phyloP scores from a whole-genome alignment of 768 basidiomycete species.

The Amanita muscaria region DNA sequence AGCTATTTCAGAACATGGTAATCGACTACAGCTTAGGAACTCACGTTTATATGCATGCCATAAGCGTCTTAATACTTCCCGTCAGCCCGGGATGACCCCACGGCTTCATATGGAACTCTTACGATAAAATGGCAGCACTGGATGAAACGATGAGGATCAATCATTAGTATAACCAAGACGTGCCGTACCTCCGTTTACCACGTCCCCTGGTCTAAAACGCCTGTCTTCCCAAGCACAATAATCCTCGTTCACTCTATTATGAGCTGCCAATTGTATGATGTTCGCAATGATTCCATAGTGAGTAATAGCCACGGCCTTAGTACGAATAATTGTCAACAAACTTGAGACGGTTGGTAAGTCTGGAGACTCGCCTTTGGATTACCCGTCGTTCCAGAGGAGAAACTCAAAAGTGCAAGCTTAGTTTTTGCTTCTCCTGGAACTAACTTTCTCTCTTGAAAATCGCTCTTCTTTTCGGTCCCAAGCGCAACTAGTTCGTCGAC shows the following conservation, averaged over 20 bases:
- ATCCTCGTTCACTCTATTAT: slow-evolving; percentile 39
- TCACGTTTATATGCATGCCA: slow-evolving; percentile 53
- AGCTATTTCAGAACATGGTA: neutral
- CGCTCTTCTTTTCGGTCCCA: slow-evolving; percentile 6
- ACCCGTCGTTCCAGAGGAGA: slow-evolving; percentile 70
- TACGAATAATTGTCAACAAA: neutral
- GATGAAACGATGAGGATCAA: neutral
- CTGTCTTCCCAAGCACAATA: slow-evolving; percentile 36
- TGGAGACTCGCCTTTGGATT: slow-evolving; percentile 48
- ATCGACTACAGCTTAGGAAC: slow-evolving; percentile 9
- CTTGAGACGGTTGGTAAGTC: too few species aligned
- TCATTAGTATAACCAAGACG: neutral
- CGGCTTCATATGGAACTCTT: neutral
- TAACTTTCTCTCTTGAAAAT: slow-evolving; percentile 35
- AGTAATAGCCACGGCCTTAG: slow-evolving; percentile 52
- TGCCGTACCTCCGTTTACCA: slow-evolving; percentile 44
- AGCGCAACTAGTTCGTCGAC: neutral
- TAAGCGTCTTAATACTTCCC: slow-evolving; percentile 41
- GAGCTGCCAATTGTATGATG: slow-evolving; percentile 46
- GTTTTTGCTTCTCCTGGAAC: slow-evolving; percentile 53
- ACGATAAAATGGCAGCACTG: too few species aligned
- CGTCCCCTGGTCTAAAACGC: slow-evolving; percentile 52
- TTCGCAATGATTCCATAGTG: slow-evolving; percentile 54
- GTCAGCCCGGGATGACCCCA: neutral
- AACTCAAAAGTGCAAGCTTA: slow-evolving; percentile 62